Base-by-base conservation (phyloP, 2,329 filamentous ascomycete genomes). In the Phialophora tarda region DNA sequence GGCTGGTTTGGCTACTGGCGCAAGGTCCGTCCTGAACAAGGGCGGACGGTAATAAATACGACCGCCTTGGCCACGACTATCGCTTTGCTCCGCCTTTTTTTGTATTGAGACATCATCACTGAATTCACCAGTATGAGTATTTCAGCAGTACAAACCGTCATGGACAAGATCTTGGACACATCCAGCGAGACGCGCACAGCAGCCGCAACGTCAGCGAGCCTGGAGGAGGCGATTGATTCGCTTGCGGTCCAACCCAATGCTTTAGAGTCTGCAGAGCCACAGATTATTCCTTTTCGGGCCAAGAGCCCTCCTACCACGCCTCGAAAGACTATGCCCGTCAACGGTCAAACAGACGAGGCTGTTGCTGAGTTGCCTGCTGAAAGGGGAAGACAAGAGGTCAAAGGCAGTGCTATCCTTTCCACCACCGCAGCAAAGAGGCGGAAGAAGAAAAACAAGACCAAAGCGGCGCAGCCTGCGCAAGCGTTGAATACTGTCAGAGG, bases 21-120 rank as follows among this genome's bases (percentile, higher is more conserved):
- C 73, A 75, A 72, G 77, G 80, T 83, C 81, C 81, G 81, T 82
- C 81, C 80, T 82, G 79, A 82, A 78, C 67, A 65, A 78, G 80
- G 80, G 78, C 81, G 81, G 81, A 82, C 81, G 80, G 79, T 82
- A 82, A 82, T 75, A 44, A 77, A 73, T 75, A 77, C 73, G 58
- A 34, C 47, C 21, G 51, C 59, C 14, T 47, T 30, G 32, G 63
- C 55, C 50, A 38, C 28, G 48, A 6, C 54, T 32, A 65, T 60
- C 59, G 24, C 26, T 38, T 48, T 60, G n/a, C 34, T 26, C 26
- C 23, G 26, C 10, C 26, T 41, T 41, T 51, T 23, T n/a, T 54
- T 34, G 38, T 38, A 28, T 55, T 23, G 8, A 14, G 34, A 30
- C 23, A 55, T 41, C 51, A 34, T 62, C 60, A 63, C 23, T 51